Percentiles rank a stretch among this genome's conserved stretches.
These are phyloP conservation scores for Rhodotorula babjevae DNA, from an alignment of 768 basidiomycete genomes.

Conservation along the genomic window DNA sequence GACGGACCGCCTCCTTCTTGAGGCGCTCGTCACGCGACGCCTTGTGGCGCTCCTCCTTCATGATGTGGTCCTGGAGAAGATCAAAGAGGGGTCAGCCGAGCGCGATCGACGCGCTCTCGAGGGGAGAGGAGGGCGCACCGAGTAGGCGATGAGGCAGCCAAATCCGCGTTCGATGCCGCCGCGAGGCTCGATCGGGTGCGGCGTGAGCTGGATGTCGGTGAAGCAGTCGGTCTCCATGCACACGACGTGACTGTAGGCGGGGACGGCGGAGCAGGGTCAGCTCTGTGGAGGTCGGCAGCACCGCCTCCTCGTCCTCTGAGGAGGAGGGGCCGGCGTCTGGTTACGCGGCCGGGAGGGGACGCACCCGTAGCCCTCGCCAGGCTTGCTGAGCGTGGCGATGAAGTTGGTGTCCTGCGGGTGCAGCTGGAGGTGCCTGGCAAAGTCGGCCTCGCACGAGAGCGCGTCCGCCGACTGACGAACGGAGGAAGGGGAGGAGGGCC, in stretches of 20 bases:
- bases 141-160: constrained; percentile 6
- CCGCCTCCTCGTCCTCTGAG: no score
- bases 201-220: not conserved
- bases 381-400: not conserved
- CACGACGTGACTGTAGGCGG: not conserved
- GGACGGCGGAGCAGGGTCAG: not conserved
- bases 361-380: not conserved
- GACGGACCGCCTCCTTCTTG: not conserved
- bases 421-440: not conserved
- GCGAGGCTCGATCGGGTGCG: not conserved
- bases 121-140: not conserved
- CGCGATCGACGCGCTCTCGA: no score
- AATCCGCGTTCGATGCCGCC: constrained; percentile 8
- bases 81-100: not conserved
- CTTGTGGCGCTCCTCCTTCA: not conserved
- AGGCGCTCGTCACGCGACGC: constrained; percentile 3
- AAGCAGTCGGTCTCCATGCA: constrained; percentile 24
- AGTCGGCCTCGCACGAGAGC: not conserved
- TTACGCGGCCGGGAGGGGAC: no score
- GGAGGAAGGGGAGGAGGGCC: no score
- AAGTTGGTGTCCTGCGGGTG: constrained; percentile 4
- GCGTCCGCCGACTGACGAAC: no score
- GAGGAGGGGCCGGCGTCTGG: no score
- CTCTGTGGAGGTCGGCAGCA: no score
- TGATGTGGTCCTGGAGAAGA: constrained; percentile 9